phyloP scores from a whole-genome alignment of 1,139 yeast genomes.

The Yamadazyma conglobata region DNA sequence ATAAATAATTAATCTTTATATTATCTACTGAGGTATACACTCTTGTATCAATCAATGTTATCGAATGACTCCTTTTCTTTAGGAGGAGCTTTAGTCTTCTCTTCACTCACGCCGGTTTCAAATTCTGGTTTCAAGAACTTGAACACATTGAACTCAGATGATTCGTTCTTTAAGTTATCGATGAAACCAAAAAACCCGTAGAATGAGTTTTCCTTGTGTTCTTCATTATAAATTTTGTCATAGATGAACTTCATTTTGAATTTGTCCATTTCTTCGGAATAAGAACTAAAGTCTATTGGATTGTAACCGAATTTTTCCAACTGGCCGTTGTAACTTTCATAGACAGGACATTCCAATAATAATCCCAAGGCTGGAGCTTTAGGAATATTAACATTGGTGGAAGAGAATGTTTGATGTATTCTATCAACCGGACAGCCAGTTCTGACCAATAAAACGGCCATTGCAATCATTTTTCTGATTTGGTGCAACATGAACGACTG shows the following conservation, averaged over 20 bases:
- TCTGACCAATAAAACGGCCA: constrained; percentile 84
- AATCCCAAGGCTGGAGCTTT: constrained; percentile 97
- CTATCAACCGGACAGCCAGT: constrained; percentile 79
- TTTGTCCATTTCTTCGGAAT: constrained; percentile 66
- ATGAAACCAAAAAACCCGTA: constrained; percentile 86
- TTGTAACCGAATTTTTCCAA: constrained; percentile 79
- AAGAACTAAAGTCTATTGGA: constrained; percentile 66
- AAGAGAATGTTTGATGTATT: constrained; percentile 74
- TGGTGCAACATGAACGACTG: constrained; percentile 98
- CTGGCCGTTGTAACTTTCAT: constrained; percentile 75
- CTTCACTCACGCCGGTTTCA: constrained; percentile 26
- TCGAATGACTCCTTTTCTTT: constrained; percentile 13
- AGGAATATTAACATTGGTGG: constrained; percentile 80
- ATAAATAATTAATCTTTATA: constrained; percentile 4
- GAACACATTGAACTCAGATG: constrained; percentile 41
- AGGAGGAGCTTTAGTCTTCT: constrained; percentile 5
- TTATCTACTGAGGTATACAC: background rate
- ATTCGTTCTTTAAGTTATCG: constrained; percentile 58
- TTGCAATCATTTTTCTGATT: constrained; percentile 95
- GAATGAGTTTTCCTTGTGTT: constrained; percentile 80
- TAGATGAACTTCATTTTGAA: constrained; percentile 88
- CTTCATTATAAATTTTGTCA: constrained; percentile 89
- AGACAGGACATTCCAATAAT: constrained; percentile 86
- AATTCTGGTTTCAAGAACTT: constrained; percentile 68
- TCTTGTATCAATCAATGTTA: constrained; percentile 16